Evolutionary conservation across 306 rosid species (phyloP).

Genomic region (Quercus gilva): DNA sequence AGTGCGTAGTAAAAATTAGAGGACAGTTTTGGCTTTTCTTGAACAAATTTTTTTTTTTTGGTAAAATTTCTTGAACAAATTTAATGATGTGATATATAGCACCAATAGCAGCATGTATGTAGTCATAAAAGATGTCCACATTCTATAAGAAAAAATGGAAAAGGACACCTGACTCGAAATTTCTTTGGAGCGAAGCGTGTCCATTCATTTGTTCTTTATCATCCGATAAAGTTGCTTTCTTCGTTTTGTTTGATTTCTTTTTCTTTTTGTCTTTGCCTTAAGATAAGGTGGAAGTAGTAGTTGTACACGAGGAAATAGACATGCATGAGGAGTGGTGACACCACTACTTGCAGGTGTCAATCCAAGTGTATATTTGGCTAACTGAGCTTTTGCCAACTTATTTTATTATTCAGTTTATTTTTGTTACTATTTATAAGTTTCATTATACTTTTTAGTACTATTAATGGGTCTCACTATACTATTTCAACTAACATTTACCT

Average conservation of each 20-base stretch:
- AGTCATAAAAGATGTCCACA: slow-evolving; percentile 13
- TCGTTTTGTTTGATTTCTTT: background rate
- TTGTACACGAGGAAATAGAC: background rate
- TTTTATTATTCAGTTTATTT: too few relatives aligned
- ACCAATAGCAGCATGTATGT: background rate
- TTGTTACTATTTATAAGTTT: rapidly evolving
- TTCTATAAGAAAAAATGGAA: background rate
- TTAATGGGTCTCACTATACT: rapidly evolving
- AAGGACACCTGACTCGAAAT: background rate
- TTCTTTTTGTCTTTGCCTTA: too few relatives aligned
- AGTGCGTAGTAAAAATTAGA: too few relatives aligned
- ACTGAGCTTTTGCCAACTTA: rapidly evolving
- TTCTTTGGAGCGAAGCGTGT: slow-evolving; percentile 12
- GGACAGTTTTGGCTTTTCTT: too few relatives aligned
- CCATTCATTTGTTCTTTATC: background rate
- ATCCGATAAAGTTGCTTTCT: background rate
- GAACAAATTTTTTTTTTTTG: too few relatives aligned
- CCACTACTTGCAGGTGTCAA: background rate
- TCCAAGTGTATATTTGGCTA: too few relatives aligned
- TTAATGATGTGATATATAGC: too few relatives aligned
- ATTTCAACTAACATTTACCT: too few relatives aligned
- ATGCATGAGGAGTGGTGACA: background rate
- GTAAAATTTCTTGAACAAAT: too few relatives aligned
- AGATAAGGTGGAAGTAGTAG: background rate
- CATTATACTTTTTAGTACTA: too few relatives aligned